Base-by-base conservation (phyloP, 192 early-diverging fungal species). In the Jimgerdemannia flammicorona region DNA sequence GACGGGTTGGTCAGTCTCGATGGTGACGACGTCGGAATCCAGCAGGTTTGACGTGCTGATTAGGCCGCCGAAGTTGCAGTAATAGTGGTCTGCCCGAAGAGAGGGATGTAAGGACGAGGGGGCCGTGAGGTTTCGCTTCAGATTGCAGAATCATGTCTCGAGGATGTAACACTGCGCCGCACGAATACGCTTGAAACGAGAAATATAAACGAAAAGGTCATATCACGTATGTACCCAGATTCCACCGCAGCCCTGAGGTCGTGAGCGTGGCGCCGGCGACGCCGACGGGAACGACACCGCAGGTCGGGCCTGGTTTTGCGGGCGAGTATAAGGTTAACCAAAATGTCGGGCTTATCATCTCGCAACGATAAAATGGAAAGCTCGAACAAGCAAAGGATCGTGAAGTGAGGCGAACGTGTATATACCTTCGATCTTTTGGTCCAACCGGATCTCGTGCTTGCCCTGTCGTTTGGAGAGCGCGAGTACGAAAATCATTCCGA, bases 1-100 rank as follows among this genome's bases (percentile, higher is more conserved):
- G 4, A 98, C 84, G 3, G 93, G 90, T 3, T 79, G 70, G 49
- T 92, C 85, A 6, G 94, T 95, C 65, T 91, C 85, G 14, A 98
- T 81, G 40, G 74, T 81, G 40, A 96, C 81, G 4, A 84, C 74
- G 41, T 85, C 74, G 14, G 70, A 74, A 11, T 85, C 90, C 64
- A 96, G 85, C 9, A 86, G 83, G 79, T 98, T 98, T 18, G 94
- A 96, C 4, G 95, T 93, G 79, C 93, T 96, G 75, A 98, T 86
- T 72, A 94, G 84, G 3, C 83, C 86, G n/a, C 91, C 90, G 74
- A 96, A 96, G 0, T 72, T 39, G 70, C 81, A 79, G 18, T 88
- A 83, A 8, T 83, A 78, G 66, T 79, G 43, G 71, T 76, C 70
- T 79, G 29, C 29, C 29, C 76, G 77, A 68, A 29, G 29, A 29